Base-by-base conservation (phyloP, 805 yeast genomes). In the Cyberlindnera bimundalis region DNA sequence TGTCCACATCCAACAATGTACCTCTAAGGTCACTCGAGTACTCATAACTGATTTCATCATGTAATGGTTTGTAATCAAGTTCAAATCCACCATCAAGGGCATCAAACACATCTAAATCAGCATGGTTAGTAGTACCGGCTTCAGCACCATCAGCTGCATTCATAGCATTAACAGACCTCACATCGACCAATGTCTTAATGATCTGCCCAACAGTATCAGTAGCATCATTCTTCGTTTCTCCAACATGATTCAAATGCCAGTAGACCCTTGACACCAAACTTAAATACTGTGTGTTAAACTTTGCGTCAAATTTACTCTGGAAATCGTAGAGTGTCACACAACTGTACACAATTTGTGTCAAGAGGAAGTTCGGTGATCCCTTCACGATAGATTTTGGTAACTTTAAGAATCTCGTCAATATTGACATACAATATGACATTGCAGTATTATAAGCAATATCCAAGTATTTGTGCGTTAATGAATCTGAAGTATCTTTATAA, bases 151-250 rank as follows among this genome's bases (percentile, higher is more conserved):
- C 16, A 21, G 13, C 35, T 6, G 14, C n/a, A 21, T 21, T 32
- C 6, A 32, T 42, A 5, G 24, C 38, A 24, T 35, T 45, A 7
- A 46, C 39, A 37, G 49, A 17, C 26, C 38, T 34, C 31, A 48
- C 52, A 45, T 53, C 53, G 7, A 76, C 74, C 20, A 78, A 57
- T 20, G 71, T 66, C 48, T 70, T 71, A 35, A 78, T 71, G 35
- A 78, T 73, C 38, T 68, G 68, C 2, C 81, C 81, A 28, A 78
- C 78, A 5, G 79, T 75, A 42, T 74, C 79, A 0, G 81, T 76
- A 3, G 79, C 79, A 52, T 77, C 82, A 47, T 75, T 76, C 50
- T 68, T 66, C 41, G 69, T 68, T 43, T 75, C 79, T 2, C 82
- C 82, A 45, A 75, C 70, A 21, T 74, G 69, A 44, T 73, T 76